Conservation (phyloP, 2,329 filamentous ascomycete genomes). For the Epichloe festucae region DNA sequence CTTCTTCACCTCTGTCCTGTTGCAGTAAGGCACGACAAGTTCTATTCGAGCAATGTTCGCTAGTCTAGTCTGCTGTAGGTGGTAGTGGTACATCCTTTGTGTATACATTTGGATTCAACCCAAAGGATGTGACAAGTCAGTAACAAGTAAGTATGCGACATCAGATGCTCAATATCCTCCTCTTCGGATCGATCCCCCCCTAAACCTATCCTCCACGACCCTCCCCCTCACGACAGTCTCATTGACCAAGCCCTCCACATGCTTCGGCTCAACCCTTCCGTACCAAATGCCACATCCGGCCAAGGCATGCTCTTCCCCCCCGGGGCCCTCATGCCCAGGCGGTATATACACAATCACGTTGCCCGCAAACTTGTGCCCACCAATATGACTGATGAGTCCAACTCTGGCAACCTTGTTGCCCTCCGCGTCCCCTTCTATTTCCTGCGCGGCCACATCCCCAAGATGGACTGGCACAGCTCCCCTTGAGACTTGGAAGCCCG, state of each 20-base stretch:
- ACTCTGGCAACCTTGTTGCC: constrained; percentile 39
- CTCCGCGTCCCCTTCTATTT: constrained; percentile 10
- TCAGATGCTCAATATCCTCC: constrained; percentile 38
- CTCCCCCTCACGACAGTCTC: constrained; percentile 54
- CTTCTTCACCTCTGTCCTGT: too few relatives aligned
- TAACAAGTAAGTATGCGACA: neutral
- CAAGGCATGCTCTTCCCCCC: constrained; percentile 39
- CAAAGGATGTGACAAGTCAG: too few relatives aligned
- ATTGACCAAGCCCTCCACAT: constrained; percentile 62
- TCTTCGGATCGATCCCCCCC: constrained; percentile 51
- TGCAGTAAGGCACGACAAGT: too few relatives aligned
- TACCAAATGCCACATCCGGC: constrained; percentile 72
- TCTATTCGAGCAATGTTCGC: neutral
- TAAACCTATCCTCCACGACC: constrained; percentile 57
- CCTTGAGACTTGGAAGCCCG: constrained; percentile 36
- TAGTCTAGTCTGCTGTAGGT: neutral
- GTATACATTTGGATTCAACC: neutral
- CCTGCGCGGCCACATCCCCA: constrained; percentile 1
- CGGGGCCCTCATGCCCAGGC: constrained; percentile 28
- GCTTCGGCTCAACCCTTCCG: constrained; percentile 58
- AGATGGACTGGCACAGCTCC: constrained; percentile 25
- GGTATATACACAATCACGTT: constrained; percentile 76
- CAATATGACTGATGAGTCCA: constrained; percentile 65
- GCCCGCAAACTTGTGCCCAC: constrained; percentile 75
- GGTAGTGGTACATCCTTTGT: neutral